A percentile compares a stretch with the other conserved stretches of the same genome.
These are phyloP conservation scores for Acaromyces ingoldii DNA, from an alignment of 1,284 basidiomycete species.

Conservation along the genomic window DNA sequence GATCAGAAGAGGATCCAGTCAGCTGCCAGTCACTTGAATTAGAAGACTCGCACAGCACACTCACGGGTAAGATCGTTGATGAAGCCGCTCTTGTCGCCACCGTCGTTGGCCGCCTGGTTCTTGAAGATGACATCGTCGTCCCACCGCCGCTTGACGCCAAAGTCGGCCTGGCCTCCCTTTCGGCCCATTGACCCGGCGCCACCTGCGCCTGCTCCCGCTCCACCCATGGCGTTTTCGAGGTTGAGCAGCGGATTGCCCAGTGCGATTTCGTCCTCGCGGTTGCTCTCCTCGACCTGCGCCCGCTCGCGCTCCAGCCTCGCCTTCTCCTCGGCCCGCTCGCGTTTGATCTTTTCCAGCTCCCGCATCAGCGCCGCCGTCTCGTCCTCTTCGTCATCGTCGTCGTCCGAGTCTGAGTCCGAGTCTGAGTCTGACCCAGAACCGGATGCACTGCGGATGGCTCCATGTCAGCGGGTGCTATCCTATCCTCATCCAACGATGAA, in stretches of 20 bases:
- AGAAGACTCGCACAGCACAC: conserved; percentile 3
- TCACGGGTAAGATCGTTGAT: conserved; percentile 46
- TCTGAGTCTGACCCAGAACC: conserved; percentile 1
- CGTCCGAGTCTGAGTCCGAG: conserved; percentile 8
- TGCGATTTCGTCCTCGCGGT: conserved; percentile 42
- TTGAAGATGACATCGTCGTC: conserved; percentile 51
- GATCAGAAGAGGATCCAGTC: not conserved
- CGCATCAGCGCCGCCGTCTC: conserved; percentile 33
- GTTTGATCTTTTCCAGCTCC: conserved; percentile 46
- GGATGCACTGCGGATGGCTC: not conserved
- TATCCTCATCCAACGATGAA: not conserved
- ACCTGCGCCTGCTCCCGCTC: conserved; percentile 1
- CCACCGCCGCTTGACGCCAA: conserved; percentile 40
- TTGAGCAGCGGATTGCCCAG: conserved; percentile 46
- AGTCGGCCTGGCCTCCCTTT: conserved; percentile 3
- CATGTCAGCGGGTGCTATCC: not conserved
- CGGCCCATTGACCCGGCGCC: not conserved
- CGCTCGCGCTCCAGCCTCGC: conserved; percentile 11
- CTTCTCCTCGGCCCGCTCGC: conserved; percentile 36
- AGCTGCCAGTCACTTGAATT: not conserved
- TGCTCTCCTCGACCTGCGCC: conserved; percentile 9
- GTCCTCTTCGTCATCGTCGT: conserved; percentile 31
- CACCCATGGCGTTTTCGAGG: conserved; percentile 28
- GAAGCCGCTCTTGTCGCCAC: conserved; percentile 21
- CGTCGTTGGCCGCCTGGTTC: conserved; percentile 38